phyloP scores from a whole-genome alignment of 2,329 filamentous ascomycete genomes.

The Phyllosticta citriasiana region DNA sequence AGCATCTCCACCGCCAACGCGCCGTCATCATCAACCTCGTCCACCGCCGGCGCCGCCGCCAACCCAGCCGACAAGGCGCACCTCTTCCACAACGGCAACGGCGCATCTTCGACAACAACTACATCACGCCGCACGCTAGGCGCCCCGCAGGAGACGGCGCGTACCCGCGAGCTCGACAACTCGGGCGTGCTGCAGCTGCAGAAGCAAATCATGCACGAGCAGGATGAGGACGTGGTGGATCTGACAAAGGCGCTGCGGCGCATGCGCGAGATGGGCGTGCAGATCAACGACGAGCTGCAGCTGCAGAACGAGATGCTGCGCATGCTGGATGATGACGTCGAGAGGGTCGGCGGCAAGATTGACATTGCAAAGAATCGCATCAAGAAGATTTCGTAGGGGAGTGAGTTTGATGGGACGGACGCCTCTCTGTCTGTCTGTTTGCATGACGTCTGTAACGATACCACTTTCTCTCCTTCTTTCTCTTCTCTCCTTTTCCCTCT shows the following conservation, averaged over 20 bases:
- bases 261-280: slow-evolving; percentile 68
- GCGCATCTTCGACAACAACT: not conserved
- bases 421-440: not conserved
- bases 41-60: slow-evolving; percentile 29
- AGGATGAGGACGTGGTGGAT: slow-evolving; percentile 62
- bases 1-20: slow-evolving; percentile 28
- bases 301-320: slow-evolving; percentile 62
- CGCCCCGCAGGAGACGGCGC: slow-evolving; percentile 64
- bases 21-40: slow-evolving; percentile 21
- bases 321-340: slow-evolving; percentile 55
- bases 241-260: slow-evolving; percentile 59
- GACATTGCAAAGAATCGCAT: slow-evolving; percentile 63
- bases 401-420: not conserved
- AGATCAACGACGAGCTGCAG: slow-evolving; percentile 64
- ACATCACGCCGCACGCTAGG: slow-evolving; percentile 54
- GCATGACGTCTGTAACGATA: not conserved
- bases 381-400: slow-evolving; percentile 45
- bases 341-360: slow-evolving; percentile 58
- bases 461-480: not conserved
- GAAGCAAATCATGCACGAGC: slow-evolving; percentile 61
- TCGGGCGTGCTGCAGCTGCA: slow-evolving; percentile 64
- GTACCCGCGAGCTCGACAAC: slow-evolving; percentile 69
- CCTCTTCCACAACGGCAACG: slow-evolving; percentile 19
- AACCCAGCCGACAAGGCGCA: slow-evolving; percentile 26
- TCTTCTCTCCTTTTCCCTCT: not conserved